phyloP scores from a whole-genome alignment of 805 yeast species.

The Grigorovia yakushimaensis region DNA sequence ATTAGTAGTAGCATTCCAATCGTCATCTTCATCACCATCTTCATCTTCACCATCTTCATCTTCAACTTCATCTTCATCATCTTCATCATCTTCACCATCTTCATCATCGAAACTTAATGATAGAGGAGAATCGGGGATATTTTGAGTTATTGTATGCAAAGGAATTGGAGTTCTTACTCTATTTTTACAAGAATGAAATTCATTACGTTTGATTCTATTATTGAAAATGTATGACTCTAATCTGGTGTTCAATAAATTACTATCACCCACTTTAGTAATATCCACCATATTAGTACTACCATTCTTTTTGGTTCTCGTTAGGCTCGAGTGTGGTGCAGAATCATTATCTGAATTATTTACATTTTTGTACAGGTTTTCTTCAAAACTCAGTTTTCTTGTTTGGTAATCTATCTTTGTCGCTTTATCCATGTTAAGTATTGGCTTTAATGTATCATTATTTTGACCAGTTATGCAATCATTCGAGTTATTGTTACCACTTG shows the following conservation, averaged over 20 bases:
- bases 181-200: constrained; percentile 1
- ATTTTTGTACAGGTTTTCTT: neutral
- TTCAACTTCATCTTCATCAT: constrained; percentile 6
- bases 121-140: constrained; percentile 1
- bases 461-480: neutral
- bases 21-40: neutral
- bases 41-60: constrained; percentile 6
- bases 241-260: neutral
- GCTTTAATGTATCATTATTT: neutral
- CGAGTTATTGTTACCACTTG: neutral
- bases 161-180: constrained; percentile 11
- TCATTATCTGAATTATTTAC: neutral
- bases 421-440: neutral
- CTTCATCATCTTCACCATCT: constrained; percentile 4
- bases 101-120: constrained; percentile 7
- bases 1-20: neutral
- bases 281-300: no score
- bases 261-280: no score
- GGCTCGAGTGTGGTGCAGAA: no score
- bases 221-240: neutral
- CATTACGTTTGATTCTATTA: neutral
- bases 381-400: neutral
- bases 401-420: neutral
- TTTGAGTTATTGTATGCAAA: neutral
- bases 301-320: no score